Base-by-base conservation (phyloP, 139 green algal species). In the Ettlia oleoabundans region DNA sequence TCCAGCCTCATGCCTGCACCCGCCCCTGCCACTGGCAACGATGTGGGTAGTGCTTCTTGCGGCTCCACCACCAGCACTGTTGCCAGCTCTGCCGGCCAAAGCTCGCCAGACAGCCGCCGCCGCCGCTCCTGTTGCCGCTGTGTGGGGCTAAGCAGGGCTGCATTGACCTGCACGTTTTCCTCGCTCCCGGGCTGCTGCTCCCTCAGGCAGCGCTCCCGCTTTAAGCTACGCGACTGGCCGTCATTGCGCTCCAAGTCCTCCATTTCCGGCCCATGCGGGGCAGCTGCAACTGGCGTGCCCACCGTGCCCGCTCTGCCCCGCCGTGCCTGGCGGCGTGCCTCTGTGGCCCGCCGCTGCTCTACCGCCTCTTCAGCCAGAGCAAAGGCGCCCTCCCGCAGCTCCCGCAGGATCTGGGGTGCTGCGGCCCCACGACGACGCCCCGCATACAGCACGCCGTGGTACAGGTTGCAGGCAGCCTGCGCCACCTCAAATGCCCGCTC, bases 391-490 rank as follows among this genome's bases (percentile, higher is more conserved):
- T 81, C 58, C 3, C 75, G 37, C 28, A 81, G 75, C 75, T 81
- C 75, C 2, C 41, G 15, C 4, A 81, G 38, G 13, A 28, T 81
- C 2, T 71, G 51, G 0, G 13, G 5, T 4, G 66, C 38, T 1
- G 58, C 35, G 2, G 38, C 40, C 2, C 75, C 75, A 2, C 75
- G 58, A 13, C 40, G 58, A 4, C 75, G 58, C 2, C 74, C 75
- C 1, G 75, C 42, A n/a, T 61, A 81, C 35, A 81, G 75, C 58
- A 81, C n/a, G 28, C 75, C 75, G 15, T 81, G 75, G 75, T 81
- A 81, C 58, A 81, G 75, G 58, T 71, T 72, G 75, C 75, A 81
- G 38, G 75, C 75, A 1, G 75, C 75, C 15, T 62, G 75, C 8
- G 75, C 75, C 58, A 72, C 75, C 58, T 81, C 75, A 26, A 81